phyloP scores from a whole-genome alignment of 345 rosid species.

The Hibiscus trionum region DNA sequence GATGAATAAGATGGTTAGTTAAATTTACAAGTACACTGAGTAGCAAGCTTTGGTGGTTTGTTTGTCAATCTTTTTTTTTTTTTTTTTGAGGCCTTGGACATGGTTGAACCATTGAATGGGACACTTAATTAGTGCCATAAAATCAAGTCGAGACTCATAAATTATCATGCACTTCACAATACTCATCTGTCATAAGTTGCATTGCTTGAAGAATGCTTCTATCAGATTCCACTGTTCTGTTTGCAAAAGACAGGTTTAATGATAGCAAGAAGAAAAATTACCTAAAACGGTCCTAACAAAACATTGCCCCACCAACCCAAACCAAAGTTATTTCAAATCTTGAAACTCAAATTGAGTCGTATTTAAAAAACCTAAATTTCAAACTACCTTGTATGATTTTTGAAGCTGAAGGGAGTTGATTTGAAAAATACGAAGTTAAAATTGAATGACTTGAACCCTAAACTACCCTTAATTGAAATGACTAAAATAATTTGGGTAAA shows the following conservation, averaged over 20 bases:
- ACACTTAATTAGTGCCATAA: not conserved
- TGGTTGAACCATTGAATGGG: not conserved
- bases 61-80: not conserved
- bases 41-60: not conserved
- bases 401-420: no score
- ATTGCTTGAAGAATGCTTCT: conserved; percentile 65
- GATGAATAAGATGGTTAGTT: not conserved
- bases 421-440: no score
- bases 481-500: no score
- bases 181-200: conserved; percentile 77
- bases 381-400: no score
- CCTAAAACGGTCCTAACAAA: no score
- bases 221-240: conserved; percentile 68
- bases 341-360: no score
- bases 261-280: not conserved
- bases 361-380: no score
- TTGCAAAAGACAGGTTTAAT: not conserved
- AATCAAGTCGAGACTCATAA: not conserved
- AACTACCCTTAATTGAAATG: no score
- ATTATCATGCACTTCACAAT: not conserved
- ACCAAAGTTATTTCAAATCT: no score
- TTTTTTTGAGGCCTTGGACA: not conserved
- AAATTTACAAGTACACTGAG: not conserved
- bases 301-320: no score
- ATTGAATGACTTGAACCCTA: no score